These are phyloP conservation scores for Boeremia lycopersici DNA, from an alignment of 2,329 filamentous ascomycete genomes.

Conservation along the genomic window DNA sequence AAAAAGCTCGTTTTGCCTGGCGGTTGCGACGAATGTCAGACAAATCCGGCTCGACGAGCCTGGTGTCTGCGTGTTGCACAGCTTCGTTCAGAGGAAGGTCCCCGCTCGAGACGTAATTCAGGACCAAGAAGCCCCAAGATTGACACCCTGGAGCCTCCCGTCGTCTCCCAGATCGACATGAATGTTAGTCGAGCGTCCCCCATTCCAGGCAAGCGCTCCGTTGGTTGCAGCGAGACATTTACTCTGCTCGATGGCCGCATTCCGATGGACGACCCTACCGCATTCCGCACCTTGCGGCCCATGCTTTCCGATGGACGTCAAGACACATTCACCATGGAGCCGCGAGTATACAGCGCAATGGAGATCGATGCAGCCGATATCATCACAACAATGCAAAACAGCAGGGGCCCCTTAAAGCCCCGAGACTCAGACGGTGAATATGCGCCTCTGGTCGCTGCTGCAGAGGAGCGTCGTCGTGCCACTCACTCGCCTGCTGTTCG, in stretches of 20 bases:
- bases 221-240: slow-evolving; percentile 45
- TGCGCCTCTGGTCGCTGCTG: slow-evolving; percentile 35
- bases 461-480: slow-evolving; percentile 33
- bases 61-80: slow-evolving; percentile 46
- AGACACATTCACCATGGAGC: slow-evolving; percentile 35
- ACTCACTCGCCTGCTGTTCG: slow-evolving; percentile 25
- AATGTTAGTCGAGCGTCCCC: slow-evolving; percentile 16
- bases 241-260: slow-evolving; percentile 44
- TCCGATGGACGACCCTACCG: slow-evolving; percentile 38
- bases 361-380: slow-evolving; percentile 46
- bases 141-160: slow-evolving; percentile 38
- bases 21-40: slow-evolving; percentile 44
- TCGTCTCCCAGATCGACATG: slow-evolving; percentile 29
- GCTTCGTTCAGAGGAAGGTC: slow-evolving; percentile 24
- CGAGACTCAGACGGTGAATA: slow-evolving; percentile 40
- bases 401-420: slow-evolving; percentile 32
- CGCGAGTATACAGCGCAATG: slow-evolving; percentile 44
- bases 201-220: slow-evolving; percentile 24
- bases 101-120: slow-evolving; percentile 10
- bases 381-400: slow-evolving; percentile 44
- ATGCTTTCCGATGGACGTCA: slow-evolving; percentile 24
- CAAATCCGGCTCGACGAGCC: slow-evolving; percentile 42
- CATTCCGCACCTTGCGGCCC: slow-evolving; percentile 41
- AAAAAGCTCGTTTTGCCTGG: slow-evolving; percentile 28
- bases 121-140: slow-evolving; percentile 18